These are phyloP conservation scores for Wickerhamiella cacticola DNA, from an alignment of 805 yeast genomes.

Conservation along the genomic window DNA sequence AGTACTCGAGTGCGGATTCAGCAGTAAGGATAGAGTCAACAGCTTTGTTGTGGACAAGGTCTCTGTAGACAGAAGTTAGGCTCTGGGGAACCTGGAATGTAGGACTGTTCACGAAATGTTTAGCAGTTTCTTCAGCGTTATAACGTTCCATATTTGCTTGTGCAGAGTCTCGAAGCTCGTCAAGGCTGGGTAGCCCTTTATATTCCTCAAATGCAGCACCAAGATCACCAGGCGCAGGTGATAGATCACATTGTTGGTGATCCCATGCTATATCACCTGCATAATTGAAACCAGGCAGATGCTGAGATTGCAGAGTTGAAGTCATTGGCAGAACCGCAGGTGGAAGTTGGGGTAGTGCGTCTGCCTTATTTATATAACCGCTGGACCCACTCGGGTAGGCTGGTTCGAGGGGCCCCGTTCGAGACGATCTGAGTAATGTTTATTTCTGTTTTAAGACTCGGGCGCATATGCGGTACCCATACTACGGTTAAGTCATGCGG, in stretches of 20 bases:
- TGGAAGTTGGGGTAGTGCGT: background rate
- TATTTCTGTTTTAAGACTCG: too few species aligned
- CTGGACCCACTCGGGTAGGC: background rate
- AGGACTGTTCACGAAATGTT: background rate
- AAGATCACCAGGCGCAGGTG: background rate
- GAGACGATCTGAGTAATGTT: background rate
- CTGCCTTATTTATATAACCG: background rate
- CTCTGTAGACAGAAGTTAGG: background rate
- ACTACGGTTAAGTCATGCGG: too few species aligned
- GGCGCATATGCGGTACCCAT: too few species aligned
- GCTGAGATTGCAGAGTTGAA: background rate
- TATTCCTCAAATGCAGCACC: background rate
- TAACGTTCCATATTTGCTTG: conserved; percentile 7
- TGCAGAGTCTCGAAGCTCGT: background rate
- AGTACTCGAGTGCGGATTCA: background rate
- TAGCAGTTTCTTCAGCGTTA: conserved; percentile 1
- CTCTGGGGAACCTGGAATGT: background rate
- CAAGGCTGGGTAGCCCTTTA: background rate
- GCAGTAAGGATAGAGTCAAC: background rate
- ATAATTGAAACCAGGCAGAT: background rate
- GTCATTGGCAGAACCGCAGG: background rate
- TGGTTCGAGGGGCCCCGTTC: background rate
- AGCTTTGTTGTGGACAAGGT: background rate
- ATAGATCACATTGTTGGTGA: background rate
- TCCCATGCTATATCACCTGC: background rate